These are phyloP conservation scores for Excoecaria cochinchinensis DNA, from an alignment of 345 rosid genomes.

Conservation along the genomic window DNA sequence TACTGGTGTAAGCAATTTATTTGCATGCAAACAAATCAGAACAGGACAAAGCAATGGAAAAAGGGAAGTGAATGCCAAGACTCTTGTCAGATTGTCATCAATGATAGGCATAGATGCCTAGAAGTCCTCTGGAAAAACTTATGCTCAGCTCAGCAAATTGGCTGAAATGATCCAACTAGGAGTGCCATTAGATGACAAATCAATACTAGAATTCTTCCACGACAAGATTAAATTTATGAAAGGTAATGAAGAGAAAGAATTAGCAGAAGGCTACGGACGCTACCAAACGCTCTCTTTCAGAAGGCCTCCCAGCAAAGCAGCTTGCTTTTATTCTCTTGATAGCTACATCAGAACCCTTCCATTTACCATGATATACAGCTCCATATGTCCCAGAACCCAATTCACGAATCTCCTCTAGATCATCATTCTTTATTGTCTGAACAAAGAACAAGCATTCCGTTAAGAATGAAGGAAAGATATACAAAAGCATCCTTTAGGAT, in stretches of 20 bases:
- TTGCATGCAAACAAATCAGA: not conserved
- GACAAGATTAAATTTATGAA: not conserved
- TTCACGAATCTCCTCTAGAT: conserved; percentile 91
- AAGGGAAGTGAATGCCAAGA: not conserved
- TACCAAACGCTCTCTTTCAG: conserved; percentile 81
- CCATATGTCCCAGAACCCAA: conserved; percentile 97
- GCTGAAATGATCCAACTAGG: not conserved
- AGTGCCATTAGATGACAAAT: not conserved
- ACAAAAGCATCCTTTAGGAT: not conserved
- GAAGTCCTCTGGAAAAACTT: not conserved
- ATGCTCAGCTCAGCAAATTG: not conserved
- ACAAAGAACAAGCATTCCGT: conserved; percentile 25
- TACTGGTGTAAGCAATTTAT: not conserved
- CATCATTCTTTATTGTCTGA: conserved; percentile 84
- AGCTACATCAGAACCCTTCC: conserved; percentile 99
- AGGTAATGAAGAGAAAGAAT: not conserved
- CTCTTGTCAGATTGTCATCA: not conserved
- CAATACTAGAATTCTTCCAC: not conserved
- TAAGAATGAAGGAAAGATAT: conserved; percentile 15
- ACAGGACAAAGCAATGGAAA: not conserved
- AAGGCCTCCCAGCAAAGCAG: conserved; percentile 97
- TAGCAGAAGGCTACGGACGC: conserved; percentile 1
- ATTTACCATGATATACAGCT: conserved; percentile 94
- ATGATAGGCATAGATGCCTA: not conserved
- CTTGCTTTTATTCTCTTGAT: conserved; percentile 98